A percentile compares a stretch with the other conserved stretches of the same genome.
These are phyloP conservation scores for Hypoxylon sp. DNA, from an alignment of 2,329 filamentous ascomycete genomes.

Conservation along the genomic window DNA sequence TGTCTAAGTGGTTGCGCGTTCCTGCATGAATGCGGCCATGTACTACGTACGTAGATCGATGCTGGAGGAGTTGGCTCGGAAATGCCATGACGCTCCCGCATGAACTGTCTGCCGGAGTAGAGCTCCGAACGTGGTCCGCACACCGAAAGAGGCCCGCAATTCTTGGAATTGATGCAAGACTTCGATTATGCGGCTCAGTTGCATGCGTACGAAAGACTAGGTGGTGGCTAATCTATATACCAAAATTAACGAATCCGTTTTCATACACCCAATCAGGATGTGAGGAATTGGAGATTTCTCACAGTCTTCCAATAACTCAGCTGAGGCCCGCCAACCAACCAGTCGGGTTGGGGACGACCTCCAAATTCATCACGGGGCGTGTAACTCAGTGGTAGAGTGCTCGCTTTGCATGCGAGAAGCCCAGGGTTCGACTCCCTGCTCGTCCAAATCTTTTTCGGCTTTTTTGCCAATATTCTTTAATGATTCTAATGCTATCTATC, in stretches of 20 bases:
- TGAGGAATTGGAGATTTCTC: not conserved
- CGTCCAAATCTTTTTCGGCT: constrained; percentile 35
- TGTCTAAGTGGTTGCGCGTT: not conserved
- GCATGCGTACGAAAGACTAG: not conserved
- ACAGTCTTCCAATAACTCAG: not conserved
- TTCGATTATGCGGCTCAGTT: not conserved
- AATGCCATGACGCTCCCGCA: not conserved
- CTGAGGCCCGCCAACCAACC: not conserved
- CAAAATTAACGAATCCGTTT: not conserved
- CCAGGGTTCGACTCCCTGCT: constrained; percentile 46
- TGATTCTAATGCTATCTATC: not conserved
- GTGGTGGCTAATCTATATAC: not conserved
- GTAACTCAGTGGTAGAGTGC: constrained; percentile 45
- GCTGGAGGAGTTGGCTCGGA: not conserved
- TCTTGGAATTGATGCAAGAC: not conserved
- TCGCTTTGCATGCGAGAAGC: constrained; percentile 47
- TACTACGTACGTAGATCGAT: not conserved
- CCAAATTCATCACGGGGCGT: constrained; percentile 20
- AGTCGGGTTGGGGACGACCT: constrained; percentile 5
- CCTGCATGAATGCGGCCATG: not conserved
- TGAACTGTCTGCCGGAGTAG: not conserved
- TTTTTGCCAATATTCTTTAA: not conserved
- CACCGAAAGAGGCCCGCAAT: not conserved
- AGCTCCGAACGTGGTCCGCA: not conserved
- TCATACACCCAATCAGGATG: not conserved